Evolutionary conservation across 2,329 filamentous ascomycete genomes (phyloP).

Genomic region (Mycogone perniciosa): DNA sequence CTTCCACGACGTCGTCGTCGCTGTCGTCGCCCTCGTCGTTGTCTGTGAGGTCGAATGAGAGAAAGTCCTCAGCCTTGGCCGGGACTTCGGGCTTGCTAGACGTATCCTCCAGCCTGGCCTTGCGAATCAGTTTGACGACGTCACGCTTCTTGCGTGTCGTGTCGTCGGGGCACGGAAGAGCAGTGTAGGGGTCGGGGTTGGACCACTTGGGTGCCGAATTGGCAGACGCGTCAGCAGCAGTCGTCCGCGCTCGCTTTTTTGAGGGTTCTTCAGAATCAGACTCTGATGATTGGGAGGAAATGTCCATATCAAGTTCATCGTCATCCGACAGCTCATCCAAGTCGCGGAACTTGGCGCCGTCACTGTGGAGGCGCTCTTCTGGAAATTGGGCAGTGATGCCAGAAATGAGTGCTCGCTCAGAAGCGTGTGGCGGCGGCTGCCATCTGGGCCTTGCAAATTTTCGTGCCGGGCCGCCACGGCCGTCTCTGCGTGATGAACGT

Average conservation of each 20-base stretch:
- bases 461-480: conserved; percentile 20
- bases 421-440: conserved; percentile 34
- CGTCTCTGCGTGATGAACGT: conserved; percentile 19
- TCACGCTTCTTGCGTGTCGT: conserved; percentile 70
- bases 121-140: conserved; percentile 85
- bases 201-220: conserved; percentile 73
- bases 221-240: conserved; percentile 26
- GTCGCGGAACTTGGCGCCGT: conserved; percentile 45
- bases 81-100: conserved; percentile 44
- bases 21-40: conserved; percentile 37
- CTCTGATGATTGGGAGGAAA: conserved; percentile 35
- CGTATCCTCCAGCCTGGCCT: conserved; percentile 63
- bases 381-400: conserved; percentile 35
- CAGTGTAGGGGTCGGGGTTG: conserved; percentile 91
- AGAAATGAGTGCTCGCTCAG: conserved; percentile 45
- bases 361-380: conserved; percentile 40
- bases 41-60: conserved; percentile 70
- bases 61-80: conserved; percentile 71
- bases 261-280: conserved; percentile 34
- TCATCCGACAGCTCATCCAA: conserved; percentile 56
- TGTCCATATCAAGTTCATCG: conserved; percentile 59
- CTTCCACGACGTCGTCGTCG: conserved; percentile 16
- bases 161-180: conserved; percentile 73
- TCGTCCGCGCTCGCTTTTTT: conserved; percentile 28
- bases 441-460: conserved; percentile 26